A percentile compares a stretch with the other conserved stretches of the same genome.
Conservation (phyloP, 2,329 filamentous ascomycete genomes). For the Arthrobotrys megalospora region DNA sequence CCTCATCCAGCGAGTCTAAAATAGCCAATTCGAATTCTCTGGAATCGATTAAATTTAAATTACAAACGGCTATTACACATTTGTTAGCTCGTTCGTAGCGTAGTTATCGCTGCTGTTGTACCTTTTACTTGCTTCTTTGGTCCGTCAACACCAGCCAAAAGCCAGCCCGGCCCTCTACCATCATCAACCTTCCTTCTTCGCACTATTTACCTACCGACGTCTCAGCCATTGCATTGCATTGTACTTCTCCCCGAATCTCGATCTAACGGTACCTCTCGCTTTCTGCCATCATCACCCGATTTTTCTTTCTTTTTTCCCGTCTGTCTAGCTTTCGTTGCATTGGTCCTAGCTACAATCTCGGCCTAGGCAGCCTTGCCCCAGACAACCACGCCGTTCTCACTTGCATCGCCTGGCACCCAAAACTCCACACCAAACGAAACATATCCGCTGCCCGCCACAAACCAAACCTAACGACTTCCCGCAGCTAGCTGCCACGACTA, state of each 20-base stretch:
- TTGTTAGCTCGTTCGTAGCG: not conserved
- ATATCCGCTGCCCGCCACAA: conserved; percentile 37
- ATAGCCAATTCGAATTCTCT: not conserved
- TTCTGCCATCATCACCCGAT: not conserved
- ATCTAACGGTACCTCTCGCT: not conserved
- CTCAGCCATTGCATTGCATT: conserved; percentile 3
- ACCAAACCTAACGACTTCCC: conserved; percentile 27
- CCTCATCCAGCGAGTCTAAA: conserved; percentile 2
- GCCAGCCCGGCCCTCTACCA: not conserved
- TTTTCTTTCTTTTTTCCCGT: conserved; percentile 26
- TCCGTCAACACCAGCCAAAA: conserved; percentile 6
- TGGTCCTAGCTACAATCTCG: not conserved
- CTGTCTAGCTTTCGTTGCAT: conserved; percentile 1
- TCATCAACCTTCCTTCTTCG: conserved; percentile 15
- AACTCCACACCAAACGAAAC: conserved; percentile 37
- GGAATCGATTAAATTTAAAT: conserved; percentile 19
- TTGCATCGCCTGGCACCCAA: conserved; percentile 31
- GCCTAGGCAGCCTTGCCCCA: conserved; percentile 44
- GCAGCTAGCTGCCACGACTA: conserved; percentile 38
- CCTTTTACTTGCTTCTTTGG: conserved; percentile 55
- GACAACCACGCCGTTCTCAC: conserved; percentile 54
- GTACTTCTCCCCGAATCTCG: not conserved
- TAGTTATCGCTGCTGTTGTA: conserved; percentile 11
- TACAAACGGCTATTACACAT: conserved; percentile 35
- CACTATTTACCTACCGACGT: not conserved